Evolutionary conservation across 108 stramenopile species (phyloP), one percentile per base, ranked within the genome.

Genomic region (Cyclostephanos tholiformis): DNA sequence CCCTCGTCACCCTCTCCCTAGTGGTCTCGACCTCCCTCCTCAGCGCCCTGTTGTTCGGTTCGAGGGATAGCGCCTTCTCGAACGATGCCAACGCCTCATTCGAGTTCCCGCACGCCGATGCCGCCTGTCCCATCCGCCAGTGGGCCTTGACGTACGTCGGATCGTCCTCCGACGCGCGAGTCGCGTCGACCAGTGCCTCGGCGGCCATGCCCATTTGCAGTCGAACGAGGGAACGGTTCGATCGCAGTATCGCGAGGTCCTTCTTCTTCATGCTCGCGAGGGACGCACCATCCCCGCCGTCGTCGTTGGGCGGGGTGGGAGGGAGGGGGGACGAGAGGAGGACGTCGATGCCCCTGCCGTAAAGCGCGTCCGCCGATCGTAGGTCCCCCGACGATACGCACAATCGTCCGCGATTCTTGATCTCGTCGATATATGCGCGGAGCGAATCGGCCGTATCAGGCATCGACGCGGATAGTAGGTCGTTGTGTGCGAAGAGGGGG

Each of bases 91-190:
- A 57, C 35, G 91, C 91, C 50, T 88, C 84, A 12, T 60, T 5
- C 30, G 57, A 50, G 23, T 86, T 62, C 53, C 85, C 73, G 74
- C 86, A 69, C 0, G 80, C 73, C 19, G 72, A 65, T 26, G 79
- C 76, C 1, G 91, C 91, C 66, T 92, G 90, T 63, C 89, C 94
- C 19, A 74, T 61, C 36, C 91, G 69, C 94, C 91, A 95, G 76
- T 87, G 89, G 27, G 84, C 91, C 74, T 95, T 95, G 59, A 91
- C 83, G 67, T 91, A 95, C 2, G 67, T 69, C 9, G 84, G 61
- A 73, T 95, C 94, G 16, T 77, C 50, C 23, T 76, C 19, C n/a
- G 82, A 82, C 6, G 89, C 87, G 9, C 38, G 22, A 17, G 70
- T 71, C 2, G 91, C 90, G 41, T 82, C 77, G 38, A 84, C 77